Evolutionary conservation across 345 rosid species (phyloP), one percentile per base, ranked within the genome.

Genomic region (Erodium maritimum): DNA sequence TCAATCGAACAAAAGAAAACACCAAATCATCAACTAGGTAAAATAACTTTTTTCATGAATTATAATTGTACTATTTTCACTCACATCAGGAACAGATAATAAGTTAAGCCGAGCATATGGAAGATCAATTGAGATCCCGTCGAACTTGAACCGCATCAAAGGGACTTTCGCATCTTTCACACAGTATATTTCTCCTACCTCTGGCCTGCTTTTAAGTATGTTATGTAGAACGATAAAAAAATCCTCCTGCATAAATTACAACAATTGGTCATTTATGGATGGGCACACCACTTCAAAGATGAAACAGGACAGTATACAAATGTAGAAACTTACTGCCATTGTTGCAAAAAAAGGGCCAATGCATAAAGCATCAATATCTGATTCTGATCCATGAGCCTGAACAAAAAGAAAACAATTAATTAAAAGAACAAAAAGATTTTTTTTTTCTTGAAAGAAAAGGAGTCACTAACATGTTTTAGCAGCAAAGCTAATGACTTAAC

Each of bases 71-170:
- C 52, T 17, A 52, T 61, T 23, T 56, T 19, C 21, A 67, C 79
- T 59, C 57, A 79, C 87, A 17, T 79, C 64, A 37, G 80, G 83
- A 57, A 81, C 64, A 29, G 69, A 51, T 54, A 60, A 64, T 22
- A 79, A 66, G 61, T 55, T 63, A 63, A 81, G 83, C 67, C 72
- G 72, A n/a, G 75, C 73, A 65, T 72, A 81, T 56, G 87, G 77
- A 64, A 84, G 83, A 72, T 79, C 85, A 42, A 84, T 67, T 25
- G 76, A 70, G 59, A 81, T 71, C 51, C 82, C 90, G 70, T 84
- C 82, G 58, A 74, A 77, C 65, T 69, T 69, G 29, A 81, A 79
- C 22, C 80, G 77, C 69, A 84, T 77, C 56, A 77, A 61, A 24
- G 85, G 82, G 58, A 80, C 81, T 64, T 71, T 77, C 0, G 82